A percentile compares a stretch with the other conserved stretches of the same genome.
phyloP scores from a whole-genome alignment of 768 basidiomycete species.

The Favolaschia claudopus region DNA sequence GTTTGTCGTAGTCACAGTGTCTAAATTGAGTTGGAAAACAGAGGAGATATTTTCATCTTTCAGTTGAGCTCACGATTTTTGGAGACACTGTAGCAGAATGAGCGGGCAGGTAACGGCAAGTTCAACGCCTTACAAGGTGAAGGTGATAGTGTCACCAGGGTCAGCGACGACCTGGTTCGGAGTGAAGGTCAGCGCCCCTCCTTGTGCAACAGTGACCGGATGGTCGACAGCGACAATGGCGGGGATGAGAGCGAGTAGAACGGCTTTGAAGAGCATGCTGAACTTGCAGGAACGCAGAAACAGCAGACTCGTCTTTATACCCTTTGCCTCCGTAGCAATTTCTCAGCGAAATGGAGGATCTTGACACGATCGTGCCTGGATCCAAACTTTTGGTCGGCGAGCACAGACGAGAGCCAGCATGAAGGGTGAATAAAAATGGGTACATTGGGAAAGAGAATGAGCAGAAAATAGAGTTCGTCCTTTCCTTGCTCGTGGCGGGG shows the following conservation, averaged over 20 bases:
- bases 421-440: too few relatives aligned
- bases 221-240: conserved; percentile 14
- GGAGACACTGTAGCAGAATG: conserved; percentile 3
- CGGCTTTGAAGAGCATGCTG: not conserved
- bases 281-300: too few relatives aligned
- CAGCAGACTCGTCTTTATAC: too few relatives aligned
- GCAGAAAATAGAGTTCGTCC: too few relatives aligned
- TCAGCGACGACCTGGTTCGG: conserved; percentile 12
- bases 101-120: not conserved
- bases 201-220: conserved; percentile 10
- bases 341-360: too few relatives aligned
- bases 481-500: too few relatives aligned
- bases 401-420: too few relatives aligned
- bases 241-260: conserved; percentile 18
- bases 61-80: conserved; percentile 21
- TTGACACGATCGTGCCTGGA: too few relatives aligned
- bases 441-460: too few relatives aligned
- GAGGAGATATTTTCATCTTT: not conserved
- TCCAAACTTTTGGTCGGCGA: too few relatives aligned
- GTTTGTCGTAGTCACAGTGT: conserved; percentile 25
- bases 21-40: not conserved
- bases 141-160: conserved; percentile 25
- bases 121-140: conserved; percentile 16
- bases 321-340: too few relatives aligned
- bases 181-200: conserved; percentile 14